phyloP scores from a whole-genome alignment of 345 rosid genomes.

The Rhodomyrtus tomentosa region DNA sequence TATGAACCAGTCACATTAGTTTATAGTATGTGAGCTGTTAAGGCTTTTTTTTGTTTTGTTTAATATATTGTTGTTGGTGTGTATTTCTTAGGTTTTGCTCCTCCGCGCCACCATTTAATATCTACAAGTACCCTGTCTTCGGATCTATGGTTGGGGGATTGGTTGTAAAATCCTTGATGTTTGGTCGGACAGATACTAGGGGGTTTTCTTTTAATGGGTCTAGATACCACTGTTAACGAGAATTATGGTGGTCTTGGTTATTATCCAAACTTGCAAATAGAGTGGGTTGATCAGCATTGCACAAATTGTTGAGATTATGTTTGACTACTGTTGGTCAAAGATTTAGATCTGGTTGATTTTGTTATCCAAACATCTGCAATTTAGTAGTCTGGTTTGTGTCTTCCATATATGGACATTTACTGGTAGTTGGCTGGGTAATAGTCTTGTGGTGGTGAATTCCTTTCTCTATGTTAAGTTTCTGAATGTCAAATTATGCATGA shows the following conservation, averaged over 20 bases:
- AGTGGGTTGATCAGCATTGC: neutral
- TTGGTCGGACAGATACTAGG: neutral
- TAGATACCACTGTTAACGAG: neutral
- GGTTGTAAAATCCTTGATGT: neutral
- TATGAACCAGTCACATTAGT: neutral
- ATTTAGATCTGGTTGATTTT: neutral
- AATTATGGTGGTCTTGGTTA: neutral
- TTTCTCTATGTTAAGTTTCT: neutral
- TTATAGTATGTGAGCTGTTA: neutral
- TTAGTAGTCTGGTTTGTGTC: neutral
- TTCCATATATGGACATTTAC: neutral
- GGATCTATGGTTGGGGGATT: neutral
- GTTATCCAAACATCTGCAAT: neutral
- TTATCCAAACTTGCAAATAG: neutral
- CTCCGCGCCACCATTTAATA: neutral
- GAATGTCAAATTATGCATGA: neutral
- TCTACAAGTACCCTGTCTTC: neutral
- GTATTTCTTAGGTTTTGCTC: neutral
- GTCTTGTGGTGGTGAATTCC: neutral
- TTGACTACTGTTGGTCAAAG: neutral
- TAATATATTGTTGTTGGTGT: neutral
- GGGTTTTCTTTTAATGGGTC: neutral
- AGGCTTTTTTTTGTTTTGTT: neutral
- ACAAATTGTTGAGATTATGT: neutral
- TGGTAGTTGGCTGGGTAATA: neutral